Evolutionary conservation across 2,329 filamentous ascomycete genomes (phyloP).

Genomic region (Ambrosiella xylebori): DNA sequence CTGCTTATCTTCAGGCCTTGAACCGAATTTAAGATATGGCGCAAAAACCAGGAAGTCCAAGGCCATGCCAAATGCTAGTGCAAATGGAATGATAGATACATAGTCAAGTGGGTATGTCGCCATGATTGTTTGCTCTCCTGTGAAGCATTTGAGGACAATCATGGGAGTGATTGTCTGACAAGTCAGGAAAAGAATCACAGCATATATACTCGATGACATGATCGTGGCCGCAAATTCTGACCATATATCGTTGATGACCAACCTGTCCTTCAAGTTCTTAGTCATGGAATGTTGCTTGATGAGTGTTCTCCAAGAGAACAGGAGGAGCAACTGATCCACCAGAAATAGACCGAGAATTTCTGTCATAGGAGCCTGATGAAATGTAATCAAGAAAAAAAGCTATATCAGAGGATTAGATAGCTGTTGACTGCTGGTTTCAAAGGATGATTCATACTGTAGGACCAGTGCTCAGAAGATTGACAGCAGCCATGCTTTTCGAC

Average conservation of each 20-base stretch:
- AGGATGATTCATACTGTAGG: constrained; percentile 39
- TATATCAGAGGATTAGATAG: constrained; percentile 17
- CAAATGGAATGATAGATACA: constrained; percentile 41
- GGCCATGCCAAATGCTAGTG: constrained; percentile 45
- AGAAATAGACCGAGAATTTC: constrained; percentile 21
- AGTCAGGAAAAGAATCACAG: constrained; percentile 50
- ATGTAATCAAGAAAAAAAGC: constrained; percentile 59
- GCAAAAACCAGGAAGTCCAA: constrained; percentile 64
- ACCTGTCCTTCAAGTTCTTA: constrained; percentile 48
- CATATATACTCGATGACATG: constrained; percentile 57
- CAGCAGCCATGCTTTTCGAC: constrained; percentile 47
- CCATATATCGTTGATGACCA: constrained; percentile 44
- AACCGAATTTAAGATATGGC: constrained; percentile 39
- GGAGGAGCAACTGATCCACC: not conserved
- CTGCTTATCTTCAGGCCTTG: constrained; percentile 30
- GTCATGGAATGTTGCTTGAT: constrained; percentile 20
- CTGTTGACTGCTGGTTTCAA: not conserved
- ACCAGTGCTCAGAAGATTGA: constrained; percentile 54
- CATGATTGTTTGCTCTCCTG: constrained; percentile 50
- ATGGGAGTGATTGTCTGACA: constrained; percentile 54
- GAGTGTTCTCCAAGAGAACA: constrained; percentile 33
- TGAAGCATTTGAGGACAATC: constrained; percentile 59
- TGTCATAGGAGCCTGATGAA: constrained; percentile 53
- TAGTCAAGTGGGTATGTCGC: constrained; percentile 48
- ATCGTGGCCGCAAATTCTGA: constrained; percentile 48